These are phyloP conservation scores for Ogataea siamensis DNA, from an alignment of 805 yeast genomes.

Conservation along the genomic window DNA sequence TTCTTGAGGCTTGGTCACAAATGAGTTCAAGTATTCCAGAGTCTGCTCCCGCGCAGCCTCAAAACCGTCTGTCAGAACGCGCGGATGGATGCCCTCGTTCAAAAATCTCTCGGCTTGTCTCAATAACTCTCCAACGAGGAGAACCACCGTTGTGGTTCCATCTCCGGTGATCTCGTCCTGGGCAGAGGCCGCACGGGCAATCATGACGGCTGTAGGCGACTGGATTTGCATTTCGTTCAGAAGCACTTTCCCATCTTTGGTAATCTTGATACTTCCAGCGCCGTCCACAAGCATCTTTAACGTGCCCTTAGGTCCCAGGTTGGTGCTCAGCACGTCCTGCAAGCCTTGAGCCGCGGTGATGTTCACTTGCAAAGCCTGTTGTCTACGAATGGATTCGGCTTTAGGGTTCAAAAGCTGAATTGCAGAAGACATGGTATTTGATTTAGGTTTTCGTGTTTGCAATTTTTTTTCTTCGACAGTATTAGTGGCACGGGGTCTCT, in stretches of 20 bases:
- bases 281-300: conserved; percentile 96
- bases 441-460: conserved; percentile 17
- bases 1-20: conserved; percentile 51
- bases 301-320: conserved; percentile 96
- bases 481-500: conserved; percentile 6
- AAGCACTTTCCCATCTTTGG: conserved; percentile 95
- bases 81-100: conserved; percentile 93
- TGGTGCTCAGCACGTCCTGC: conserved; percentile 87
- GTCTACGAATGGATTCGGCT: conserved; percentile 94
- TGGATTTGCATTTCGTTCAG: conserved; percentile 96
- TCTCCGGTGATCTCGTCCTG: conserved; percentile 99
- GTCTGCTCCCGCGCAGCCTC: conserved; percentile 82
- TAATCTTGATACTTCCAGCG: conserved; percentile 89
- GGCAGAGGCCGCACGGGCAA: conserved; percentile 96
- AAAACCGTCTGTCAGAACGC: conserved; percentile 92
- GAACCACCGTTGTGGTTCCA: conserved; percentile 94
- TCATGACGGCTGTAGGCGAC: conserved; percentile 85
- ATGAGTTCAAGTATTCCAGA: conserved; percentile 64
- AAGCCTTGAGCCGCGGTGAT: conserved; percentile 96
- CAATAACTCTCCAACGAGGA: conserved; percentile 90
- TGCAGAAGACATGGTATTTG: conserved; percentile 47
- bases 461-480: conserved; percentile 14
- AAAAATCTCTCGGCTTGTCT: conserved; percentile 92
- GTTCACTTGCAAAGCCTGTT: conserved; percentile 93
- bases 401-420: conserved; percentile 92